phyloP scores from a whole-genome alignment of 352 stramenopile species.

The Thraustotheca clavata region DNA sequence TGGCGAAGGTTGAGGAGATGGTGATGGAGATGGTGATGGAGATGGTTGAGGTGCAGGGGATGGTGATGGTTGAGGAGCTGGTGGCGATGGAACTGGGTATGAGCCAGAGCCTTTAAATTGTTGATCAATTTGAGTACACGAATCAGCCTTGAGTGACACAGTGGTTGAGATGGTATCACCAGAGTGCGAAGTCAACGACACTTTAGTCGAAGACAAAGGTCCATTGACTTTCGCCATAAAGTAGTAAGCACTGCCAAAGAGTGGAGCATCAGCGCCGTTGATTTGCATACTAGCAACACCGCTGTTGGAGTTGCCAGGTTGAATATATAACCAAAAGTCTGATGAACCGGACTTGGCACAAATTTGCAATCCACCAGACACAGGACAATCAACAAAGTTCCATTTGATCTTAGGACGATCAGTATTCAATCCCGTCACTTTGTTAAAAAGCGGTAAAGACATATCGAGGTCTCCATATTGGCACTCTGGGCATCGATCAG shows the following conservation, averaged over 20 bases:
- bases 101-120: constrained; percentile 27
- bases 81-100: constrained; percentile 18
- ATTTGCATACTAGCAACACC: constrained; percentile 24
- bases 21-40: neutral
- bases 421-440: constrained; percentile 24
- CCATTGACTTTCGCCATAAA: constrained; percentile 17
- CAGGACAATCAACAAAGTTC: constrained; percentile 29
- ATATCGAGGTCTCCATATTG: constrained; percentile 27
- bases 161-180: constrained; percentile 27
- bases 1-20: neutral
- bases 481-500: constrained; percentile 27
- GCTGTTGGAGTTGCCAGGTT: constrained; percentile 27
- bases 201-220: constrained; percentile 24
- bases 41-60: neutral
- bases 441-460: constrained; percentile 24
- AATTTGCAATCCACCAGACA: constrained; percentile 20
- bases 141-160: constrained; percentile 25
- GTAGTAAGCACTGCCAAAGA: constrained; percentile 24
- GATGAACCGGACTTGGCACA: constrained; percentile 26
- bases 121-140: constrained; percentile 29
- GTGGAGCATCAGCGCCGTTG: neutral
- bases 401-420: constrained; percentile 25
- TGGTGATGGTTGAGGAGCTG: constrained; percentile 8
- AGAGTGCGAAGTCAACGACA: constrained; percentile 32
- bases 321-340: constrained; percentile 25